Evolutionary conservation across 169 alveolate species (phyloP).

Genomic region (Cystoisospora suis): DNA sequence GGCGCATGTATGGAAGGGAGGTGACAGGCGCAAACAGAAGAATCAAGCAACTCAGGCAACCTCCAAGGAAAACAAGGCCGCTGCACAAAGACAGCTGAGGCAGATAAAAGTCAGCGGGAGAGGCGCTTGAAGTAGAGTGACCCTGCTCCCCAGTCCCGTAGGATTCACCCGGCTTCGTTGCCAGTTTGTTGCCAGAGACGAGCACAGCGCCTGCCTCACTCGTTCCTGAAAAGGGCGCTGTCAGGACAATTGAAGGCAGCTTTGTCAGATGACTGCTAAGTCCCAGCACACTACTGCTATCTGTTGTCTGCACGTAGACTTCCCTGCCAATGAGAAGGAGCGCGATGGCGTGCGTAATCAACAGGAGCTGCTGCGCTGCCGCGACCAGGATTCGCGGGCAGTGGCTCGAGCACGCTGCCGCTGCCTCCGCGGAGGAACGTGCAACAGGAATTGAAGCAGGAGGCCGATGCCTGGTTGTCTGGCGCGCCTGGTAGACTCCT

Average conservation of each 20-base stretch:
- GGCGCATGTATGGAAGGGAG: constrained; percentile 1
- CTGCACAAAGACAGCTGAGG: background rate
- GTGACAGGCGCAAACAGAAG: constrained; percentile 4
- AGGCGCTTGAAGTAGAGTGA: background rate
- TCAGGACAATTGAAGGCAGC: background rate
- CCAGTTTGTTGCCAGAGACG: background rate
- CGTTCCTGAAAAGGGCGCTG: background rate
- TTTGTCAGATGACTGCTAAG: too few species aligned
- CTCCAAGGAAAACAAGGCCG: background rate
- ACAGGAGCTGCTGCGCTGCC: constrained; percentile 22
- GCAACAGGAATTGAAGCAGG: constrained; percentile 2
- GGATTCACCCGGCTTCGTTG: background rate
- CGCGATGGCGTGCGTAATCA: constrained; percentile 14
- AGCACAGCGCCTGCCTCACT: background rate
- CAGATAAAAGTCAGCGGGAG: background rate
- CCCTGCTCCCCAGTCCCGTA: background rate
- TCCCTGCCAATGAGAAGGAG: constrained; percentile 7
- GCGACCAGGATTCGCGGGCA: constrained; percentile 20
- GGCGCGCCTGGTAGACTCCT: too few species aligned
- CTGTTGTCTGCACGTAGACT: background rate
- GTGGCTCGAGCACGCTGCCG: constrained; percentile 20
- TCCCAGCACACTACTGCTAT: background rate
- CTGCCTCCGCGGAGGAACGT: constrained; percentile 5
- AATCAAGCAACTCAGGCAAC: background rate
- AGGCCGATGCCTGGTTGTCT: too few species aligned